Evolutionary conservation across 2,329 filamentous ascomycete species (phyloP).

Genomic region (Aspergillus clavatus): DNA sequence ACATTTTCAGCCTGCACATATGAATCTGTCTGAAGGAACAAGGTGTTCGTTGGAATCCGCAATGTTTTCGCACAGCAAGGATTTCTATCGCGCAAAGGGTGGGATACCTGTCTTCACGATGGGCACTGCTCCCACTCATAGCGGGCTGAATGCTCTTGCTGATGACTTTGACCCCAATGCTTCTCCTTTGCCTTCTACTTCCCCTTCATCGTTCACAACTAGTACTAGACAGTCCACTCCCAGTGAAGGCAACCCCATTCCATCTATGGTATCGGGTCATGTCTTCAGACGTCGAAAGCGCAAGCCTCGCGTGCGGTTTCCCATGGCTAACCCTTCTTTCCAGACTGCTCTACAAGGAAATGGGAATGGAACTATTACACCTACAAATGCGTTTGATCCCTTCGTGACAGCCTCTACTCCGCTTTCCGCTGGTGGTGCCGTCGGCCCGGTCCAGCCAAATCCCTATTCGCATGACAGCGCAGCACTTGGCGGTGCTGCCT

Average conservation of each 20-base stretch:
- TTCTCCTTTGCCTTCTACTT: not conserved
- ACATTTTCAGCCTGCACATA: not conserved
- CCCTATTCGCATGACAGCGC: constrained; percentile 72
- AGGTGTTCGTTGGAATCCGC: not conserved
- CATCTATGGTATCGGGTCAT: not conserved
- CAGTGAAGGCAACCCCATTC: not conserved
- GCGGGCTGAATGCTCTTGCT: constrained; percentile 22
- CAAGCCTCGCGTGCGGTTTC: constrained; percentile 9
- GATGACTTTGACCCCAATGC: constrained; percentile 18
- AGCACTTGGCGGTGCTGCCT: constrained; percentile 57
- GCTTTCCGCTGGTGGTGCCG: constrained; percentile 45
- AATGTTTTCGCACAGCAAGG: not conserved
- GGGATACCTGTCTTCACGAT: not conserved
- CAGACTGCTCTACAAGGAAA: constrained; percentile 38
- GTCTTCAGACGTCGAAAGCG: constrained; percentile 4
- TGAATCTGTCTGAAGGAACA: not conserved
- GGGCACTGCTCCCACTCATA: constrained; percentile 2
- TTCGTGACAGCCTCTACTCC: constrained; percentile 58
- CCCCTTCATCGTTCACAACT: constrained; percentile 5
- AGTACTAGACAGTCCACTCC: constrained; percentile 3
- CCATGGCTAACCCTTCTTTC: constrained; percentile 13
- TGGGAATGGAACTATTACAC: constrained; percentile 50
- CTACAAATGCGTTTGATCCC: constrained; percentile 55
- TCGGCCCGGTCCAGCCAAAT: constrained; percentile 54
- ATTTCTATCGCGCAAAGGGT: not conserved